Conservation (phyloP, 495 filamentous ascomycete species). For the Parachaetomium inaequale region DNA sequence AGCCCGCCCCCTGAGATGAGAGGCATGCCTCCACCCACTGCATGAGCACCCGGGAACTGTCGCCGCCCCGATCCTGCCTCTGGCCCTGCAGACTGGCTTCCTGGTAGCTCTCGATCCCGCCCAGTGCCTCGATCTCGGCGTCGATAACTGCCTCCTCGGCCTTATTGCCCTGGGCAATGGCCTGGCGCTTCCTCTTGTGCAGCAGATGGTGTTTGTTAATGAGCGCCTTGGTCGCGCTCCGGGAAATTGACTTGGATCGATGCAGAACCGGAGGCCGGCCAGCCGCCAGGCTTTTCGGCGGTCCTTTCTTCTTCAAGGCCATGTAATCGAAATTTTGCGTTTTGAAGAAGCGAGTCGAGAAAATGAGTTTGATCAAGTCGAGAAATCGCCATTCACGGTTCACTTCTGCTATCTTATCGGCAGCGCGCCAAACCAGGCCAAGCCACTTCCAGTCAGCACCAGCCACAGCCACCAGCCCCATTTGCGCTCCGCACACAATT, state of each 20-base stretch:
- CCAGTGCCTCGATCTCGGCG: slow-evolving; percentile 53
- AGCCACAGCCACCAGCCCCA: slow-evolving; percentile 18
- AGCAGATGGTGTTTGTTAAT: slow-evolving; percentile 84
- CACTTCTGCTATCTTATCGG: slow-evolving; percentile 11
- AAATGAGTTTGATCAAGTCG: not conserved
- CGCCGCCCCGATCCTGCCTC: slow-evolving; percentile 76
- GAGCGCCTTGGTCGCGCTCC: slow-evolving; percentile 72
- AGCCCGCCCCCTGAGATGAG: slow-evolving; percentile 26
- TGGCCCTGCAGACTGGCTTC: slow-evolving; percentile 86
- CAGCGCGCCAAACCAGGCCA: not conserved
- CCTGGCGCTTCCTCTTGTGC: slow-evolving; percentile 70
- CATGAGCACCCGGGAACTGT: slow-evolving; percentile 81
- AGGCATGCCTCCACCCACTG: slow-evolving; percentile 67
- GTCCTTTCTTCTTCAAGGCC: slow-evolving; percentile 33
- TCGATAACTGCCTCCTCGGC: slow-evolving; percentile 53
- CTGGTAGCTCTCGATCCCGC: slow-evolving; percentile 83
- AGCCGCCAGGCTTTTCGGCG: slow-evolving; percentile 55
- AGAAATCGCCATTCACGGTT: not conserved
- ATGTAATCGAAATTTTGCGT: slow-evolving; percentile 19
- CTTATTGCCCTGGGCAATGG: slow-evolving; percentile 59
- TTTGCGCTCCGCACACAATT: slow-evolving; percentile 27
- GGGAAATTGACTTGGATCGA: slow-evolving; percentile 60
- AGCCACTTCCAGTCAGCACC: not conserved
- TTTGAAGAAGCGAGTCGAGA: not conserved
- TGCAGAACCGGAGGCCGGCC: slow-evolving; percentile 61